A percentile compares a stretch with the other conserved stretches of the same genome.
Evolutionary conservation across 257 asterid species (phyloP).

Genomic region (Solanum corneliomulleri): DNA sequence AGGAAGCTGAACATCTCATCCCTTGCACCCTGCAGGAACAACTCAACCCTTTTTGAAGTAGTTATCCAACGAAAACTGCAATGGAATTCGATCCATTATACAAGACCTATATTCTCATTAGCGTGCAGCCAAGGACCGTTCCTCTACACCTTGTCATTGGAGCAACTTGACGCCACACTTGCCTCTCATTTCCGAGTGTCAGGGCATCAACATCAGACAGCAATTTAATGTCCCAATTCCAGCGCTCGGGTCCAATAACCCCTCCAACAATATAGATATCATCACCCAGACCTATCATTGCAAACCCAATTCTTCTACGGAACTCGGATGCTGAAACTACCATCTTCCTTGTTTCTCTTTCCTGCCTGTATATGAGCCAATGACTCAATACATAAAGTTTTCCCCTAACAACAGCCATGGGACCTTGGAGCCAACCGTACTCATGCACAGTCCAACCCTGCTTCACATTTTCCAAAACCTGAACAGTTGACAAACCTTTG

Average conservation of each 20-base stretch:
- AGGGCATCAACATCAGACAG: constrained; percentile 69
- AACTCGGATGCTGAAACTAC: constrained; percentile 72
- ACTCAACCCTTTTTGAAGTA: neutral
- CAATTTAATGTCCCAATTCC: constrained; percentile 72
- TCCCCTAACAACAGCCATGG: constrained; percentile 80
- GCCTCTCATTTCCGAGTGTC: constrained; percentile 64
- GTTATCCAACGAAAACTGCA: neutral
- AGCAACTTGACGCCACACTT: constrained; percentile 75
- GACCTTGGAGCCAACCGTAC: constrained; percentile 91
- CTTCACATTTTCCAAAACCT: constrained; percentile 51
- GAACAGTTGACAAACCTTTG: constrained; percentile 86
- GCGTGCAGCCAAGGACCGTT: constrained; percentile 81
- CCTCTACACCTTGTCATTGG: constrained; percentile 90
- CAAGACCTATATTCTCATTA: constrained; percentile 52
- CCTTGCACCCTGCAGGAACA: neutral
- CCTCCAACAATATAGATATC: constrained; percentile 88
- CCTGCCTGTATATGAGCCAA: constrained; percentile 73
- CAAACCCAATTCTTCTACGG: constrained; percentile 69
- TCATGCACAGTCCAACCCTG: constrained; percentile 82
- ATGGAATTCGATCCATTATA: neutral
- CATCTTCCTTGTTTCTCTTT: constrained; percentile 44
- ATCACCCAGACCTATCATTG: constrained; percentile 74
- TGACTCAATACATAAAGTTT: constrained; percentile 82
- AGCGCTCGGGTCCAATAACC: constrained; percentile 74
- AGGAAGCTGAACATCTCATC: neutral